Evolutionary conservation across 2,329 filamentous ascomycete genomes (phyloP).

Genomic region (Arthroderma uncinatum): DNA sequence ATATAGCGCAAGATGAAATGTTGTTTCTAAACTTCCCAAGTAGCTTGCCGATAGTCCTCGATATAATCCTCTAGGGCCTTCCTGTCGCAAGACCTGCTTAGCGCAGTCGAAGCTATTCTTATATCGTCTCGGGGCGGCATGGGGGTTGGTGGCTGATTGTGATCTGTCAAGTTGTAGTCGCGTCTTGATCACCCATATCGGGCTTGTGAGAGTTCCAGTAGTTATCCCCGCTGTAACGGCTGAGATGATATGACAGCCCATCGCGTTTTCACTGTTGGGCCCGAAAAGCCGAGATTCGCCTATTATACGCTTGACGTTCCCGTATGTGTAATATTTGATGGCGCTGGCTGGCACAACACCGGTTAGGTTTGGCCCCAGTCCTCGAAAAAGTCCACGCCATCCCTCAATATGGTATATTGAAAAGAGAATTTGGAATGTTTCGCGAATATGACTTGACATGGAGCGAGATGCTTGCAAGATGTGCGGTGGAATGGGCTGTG

Average conservation of each 20-base stretch:
- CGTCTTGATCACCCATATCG: conserved; percentile 95
- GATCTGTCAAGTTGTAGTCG: conserved; percentile 84
- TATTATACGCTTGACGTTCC: conserved; percentile 69
- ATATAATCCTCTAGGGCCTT: conserved; percentile 73
- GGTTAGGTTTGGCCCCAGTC: conserved; percentile 77
- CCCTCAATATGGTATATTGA: conserved; percentile 74
- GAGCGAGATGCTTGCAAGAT: neutral
- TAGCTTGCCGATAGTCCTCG: conserved; percentile 86
- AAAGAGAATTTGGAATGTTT: conserved; percentile 75
- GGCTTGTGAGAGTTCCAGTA: conserved; percentile 85
- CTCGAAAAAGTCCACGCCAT: conserved; percentile 81
- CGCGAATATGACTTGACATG: conserved; percentile 52
- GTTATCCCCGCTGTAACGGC: conserved; percentile 69
- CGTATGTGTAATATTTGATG: conserved; percentile 91
- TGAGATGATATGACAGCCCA: conserved; percentile 63
- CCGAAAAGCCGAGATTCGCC: conserved; percentile 8
- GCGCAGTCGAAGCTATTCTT: conserved; percentile 81
- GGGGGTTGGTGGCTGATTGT: conserved; percentile 44
- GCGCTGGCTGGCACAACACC: conserved; percentile 80
- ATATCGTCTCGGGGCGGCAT: conserved; percentile 51
- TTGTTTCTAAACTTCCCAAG: conserved; percentile 78
- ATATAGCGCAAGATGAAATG: conserved; percentile 87
- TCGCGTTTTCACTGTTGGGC: conserved; percentile 40
- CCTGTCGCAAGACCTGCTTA: conserved; percentile 64
- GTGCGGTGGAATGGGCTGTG: neutral